phyloP scores from a whole-genome alignment of 2,329 filamentous ascomycete genomes.

The Xenoacremonium recifei region DNA sequence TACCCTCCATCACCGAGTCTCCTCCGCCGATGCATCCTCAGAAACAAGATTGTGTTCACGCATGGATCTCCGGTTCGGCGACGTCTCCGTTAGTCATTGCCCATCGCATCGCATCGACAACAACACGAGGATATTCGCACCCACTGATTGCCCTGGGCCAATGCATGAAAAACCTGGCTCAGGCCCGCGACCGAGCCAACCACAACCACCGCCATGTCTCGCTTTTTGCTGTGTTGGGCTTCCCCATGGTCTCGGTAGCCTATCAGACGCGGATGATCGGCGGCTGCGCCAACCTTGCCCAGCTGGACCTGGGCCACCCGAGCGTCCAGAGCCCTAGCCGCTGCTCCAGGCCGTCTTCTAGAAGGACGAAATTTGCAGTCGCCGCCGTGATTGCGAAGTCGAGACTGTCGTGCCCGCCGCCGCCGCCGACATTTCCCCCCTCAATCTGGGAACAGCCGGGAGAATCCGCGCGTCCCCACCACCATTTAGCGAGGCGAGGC shows the following conservation, averaged over 20 bases:
- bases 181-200: background rate
- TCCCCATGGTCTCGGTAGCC: constrained; percentile 31
- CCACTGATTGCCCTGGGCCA: too few relatives aligned
- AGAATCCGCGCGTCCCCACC: too few relatives aligned
- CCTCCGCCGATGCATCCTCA: too few relatives aligned
- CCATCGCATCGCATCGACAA: background rate
- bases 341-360: constrained; percentile 14
- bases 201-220: background rate
- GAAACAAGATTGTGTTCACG: background rate
- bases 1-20: too few relatives aligned
- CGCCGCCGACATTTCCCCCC: too few relatives aligned
- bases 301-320: constrained; percentile 22
- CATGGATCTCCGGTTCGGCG: too few relatives aligned
- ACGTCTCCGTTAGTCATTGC: too few relatives aligned
- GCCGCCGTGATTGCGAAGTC: constrained; percentile 6
- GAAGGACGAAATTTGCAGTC: constrained; percentile 10
- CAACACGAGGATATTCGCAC: background rate
- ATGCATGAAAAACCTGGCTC: background rate
- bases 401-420: too few relatives aligned
- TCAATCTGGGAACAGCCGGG: too few relatives aligned
- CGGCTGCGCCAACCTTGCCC: constrained; percentile 25
- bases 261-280: constrained; percentile 25
- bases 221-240: constrained; percentile 8
- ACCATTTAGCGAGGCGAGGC: too few relatives aligned
- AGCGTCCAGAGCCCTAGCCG: too few relatives aligned